Evolutionary conservation across 2,329 filamentous ascomycete genomes (phyloP).

Genomic region (Diaporthe velutina): DNA sequence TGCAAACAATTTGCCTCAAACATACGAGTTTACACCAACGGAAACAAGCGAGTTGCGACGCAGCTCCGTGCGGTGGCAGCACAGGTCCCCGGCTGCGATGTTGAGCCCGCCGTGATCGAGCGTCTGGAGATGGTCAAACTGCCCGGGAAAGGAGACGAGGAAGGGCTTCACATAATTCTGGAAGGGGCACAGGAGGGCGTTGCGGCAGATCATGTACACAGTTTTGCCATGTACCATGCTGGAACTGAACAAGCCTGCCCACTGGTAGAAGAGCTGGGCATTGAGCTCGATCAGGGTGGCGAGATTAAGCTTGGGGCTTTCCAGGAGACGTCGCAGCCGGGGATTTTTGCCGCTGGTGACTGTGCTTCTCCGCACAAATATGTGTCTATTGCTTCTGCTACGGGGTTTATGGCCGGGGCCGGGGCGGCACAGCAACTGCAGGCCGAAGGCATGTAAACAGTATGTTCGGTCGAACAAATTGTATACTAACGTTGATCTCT

Average conservation of each 20-base stretch:
- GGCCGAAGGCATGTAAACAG: neutral
- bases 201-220: neutral
- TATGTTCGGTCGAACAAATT: too few species aligned
- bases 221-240: neutral
- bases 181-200: neutral
- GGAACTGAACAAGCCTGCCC: neutral
- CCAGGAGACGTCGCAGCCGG: neutral
- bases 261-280: neutral
- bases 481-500: too few species aligned
- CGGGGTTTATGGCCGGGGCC: neutral
- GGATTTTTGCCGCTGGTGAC: conserved; percentile 2
- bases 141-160: neutral
- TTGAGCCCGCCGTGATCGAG: neutral
- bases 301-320: conserved; percentile 6
- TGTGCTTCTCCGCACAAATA: conserved; percentile 1
- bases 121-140: neutral
- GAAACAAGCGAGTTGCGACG: neutral
- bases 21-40: neutral
- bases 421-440: conserved; percentile 6
- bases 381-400: neutral
- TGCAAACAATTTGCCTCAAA: neutral
- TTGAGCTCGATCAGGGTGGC: neutral
- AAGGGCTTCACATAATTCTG: neutral
- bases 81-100: neutral
- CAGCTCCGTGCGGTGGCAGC: neutral